phyloP scores from a whole-genome alignment of 805 yeast species.

The Starmera caribaea region DNA sequence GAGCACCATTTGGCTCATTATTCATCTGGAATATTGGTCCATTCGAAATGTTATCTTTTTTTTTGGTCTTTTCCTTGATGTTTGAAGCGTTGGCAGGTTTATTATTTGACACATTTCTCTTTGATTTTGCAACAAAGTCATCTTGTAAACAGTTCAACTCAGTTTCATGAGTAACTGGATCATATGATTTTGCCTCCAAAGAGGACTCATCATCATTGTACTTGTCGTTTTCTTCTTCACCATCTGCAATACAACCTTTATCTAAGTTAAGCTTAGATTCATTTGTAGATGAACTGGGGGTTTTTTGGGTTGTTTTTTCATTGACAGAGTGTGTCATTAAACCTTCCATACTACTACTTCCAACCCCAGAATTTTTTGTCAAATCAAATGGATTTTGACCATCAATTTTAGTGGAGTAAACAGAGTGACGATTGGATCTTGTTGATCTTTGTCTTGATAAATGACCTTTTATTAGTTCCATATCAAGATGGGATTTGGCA shows the following conservation, averaged over 20 bases:
- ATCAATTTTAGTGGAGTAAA: neutral
- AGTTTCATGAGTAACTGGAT: constrained; percentile 4
- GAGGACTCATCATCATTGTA: neutral
- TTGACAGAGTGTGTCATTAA: neutral
- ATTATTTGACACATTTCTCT: neutral
- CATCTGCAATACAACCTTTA: neutral
- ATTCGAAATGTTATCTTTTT: too few species aligned
- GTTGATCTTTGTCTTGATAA: constrained; percentile 9
- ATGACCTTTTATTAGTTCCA: constrained; percentile 4
- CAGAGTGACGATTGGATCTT: constrained; percentile 1
- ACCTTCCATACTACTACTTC: too few species aligned
- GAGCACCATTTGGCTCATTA: constrained; percentile 1
- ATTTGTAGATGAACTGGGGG: neutral
- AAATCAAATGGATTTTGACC: neutral
- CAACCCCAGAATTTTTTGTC: neutral
- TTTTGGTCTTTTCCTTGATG: constrained; percentile 2
- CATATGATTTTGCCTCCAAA: neutral
- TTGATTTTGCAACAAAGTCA: constrained; percentile 9
- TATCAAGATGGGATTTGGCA: constrained; percentile 2
- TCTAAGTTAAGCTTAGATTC: too few species aligned
- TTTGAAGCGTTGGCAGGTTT: constrained; percentile 2
- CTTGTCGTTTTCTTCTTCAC: neutral
- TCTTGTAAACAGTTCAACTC: neutral
- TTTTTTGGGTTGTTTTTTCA: neutral
- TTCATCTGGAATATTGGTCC: too few species aligned